phyloP scores from a whole-genome alignment of 768 basidiomycete species.

The Phallus indusiatus region DNA sequence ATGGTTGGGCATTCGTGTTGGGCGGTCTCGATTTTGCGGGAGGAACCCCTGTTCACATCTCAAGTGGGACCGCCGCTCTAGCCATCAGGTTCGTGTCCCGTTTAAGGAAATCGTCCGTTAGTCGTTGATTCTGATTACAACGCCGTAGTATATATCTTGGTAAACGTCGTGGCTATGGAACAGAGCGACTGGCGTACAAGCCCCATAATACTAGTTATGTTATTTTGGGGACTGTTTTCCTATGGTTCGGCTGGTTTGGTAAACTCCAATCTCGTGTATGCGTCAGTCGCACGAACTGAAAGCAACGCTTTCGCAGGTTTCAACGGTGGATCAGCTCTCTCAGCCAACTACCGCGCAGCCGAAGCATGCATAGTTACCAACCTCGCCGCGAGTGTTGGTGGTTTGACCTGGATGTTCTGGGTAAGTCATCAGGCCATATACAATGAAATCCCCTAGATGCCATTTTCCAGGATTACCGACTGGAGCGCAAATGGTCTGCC shows the following conservation, averaged over 20 bases:
- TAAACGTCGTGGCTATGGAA: constrained; percentile 85
- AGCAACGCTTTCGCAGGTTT: constrained; percentile 33
- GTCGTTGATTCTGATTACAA: constrained; percentile 15
- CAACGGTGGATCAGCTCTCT: constrained; percentile 87
- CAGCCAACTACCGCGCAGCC: constrained; percentile 79
- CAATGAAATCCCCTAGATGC: neutral
- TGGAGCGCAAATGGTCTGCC: constrained; percentile 87
- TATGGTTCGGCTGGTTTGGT: constrained; percentile 94
- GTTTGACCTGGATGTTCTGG: constrained; percentile 89
- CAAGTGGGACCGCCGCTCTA: constrained; percentile 84
- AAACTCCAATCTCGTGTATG: constrained; percentile 12
- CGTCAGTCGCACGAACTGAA: neutral
- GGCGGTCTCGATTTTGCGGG: constrained; percentile 92
- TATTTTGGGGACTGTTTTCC: constrained; percentile 84
- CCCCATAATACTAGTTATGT: constrained; percentile 93
- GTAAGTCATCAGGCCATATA: constrained; percentile 25
- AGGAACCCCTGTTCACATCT: constrained; percentile 95
- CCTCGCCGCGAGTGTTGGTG: constrained; percentile 81
- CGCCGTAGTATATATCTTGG: constrained; percentile 64
- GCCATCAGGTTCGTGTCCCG: constrained; percentile 44
- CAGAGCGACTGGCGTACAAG: constrained; percentile 83
- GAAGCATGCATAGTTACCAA: constrained; percentile 92
- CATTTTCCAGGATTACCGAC: constrained; percentile 61
- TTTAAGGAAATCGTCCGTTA: neutral
- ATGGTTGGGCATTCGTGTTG: constrained; percentile 64